Base-by-base conservation (phyloP, 1,284 basidiomycete species). In the Apiotrichum domesticum region DNA sequence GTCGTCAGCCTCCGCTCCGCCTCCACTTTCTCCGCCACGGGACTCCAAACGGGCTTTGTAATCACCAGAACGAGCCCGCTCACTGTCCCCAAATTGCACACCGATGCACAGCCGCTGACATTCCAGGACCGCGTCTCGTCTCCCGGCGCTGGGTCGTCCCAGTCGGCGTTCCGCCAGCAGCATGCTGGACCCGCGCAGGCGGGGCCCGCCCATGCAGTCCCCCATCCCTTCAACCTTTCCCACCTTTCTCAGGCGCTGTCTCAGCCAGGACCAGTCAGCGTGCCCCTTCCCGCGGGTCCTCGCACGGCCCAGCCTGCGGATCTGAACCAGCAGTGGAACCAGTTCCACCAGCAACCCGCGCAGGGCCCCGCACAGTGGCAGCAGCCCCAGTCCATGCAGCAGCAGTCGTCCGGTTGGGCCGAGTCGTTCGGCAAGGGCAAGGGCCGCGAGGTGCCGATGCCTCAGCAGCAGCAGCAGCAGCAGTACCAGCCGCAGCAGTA, bases 171-270 rank as follows among this genome's bases (percentile, higher is more conserved):
- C 58, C 62, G 61, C 37, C 54, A 54, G 0, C 39, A 55, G 15
- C 13, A 47, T 40, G 32, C 53, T 33, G 29, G 54, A 41, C 39
- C 55, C 44, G 43, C 53, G 56, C 33, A 32, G 35, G 9, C 47
- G 7, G 44, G 58, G 51, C 50, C 56, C 50, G 55, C 47, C 41
- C 35, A 47, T 46, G 55, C 56, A 50, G 57, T 58, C 34, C 57
- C 69, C 6, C 72, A 72, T 48, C 72, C 73, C 3, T 75, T 75
- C 69, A 73, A 75, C 59, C 65, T 75, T 14, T 72, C 71, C 29
- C 70, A 72, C 48, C 62, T 75, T 6, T 69, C 71, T 8, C 62
- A 67, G 10, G 71, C 72, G 5, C 65, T 74, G 6, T 54, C 58
- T 1, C 60, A 64, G 48, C 56, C 64, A 10, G 52, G 58, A 3